Evolutionary conservation across 2,329 filamentous ascomycete species (phyloP).

Genomic region (Talaromyces amestolkiae): DNA sequence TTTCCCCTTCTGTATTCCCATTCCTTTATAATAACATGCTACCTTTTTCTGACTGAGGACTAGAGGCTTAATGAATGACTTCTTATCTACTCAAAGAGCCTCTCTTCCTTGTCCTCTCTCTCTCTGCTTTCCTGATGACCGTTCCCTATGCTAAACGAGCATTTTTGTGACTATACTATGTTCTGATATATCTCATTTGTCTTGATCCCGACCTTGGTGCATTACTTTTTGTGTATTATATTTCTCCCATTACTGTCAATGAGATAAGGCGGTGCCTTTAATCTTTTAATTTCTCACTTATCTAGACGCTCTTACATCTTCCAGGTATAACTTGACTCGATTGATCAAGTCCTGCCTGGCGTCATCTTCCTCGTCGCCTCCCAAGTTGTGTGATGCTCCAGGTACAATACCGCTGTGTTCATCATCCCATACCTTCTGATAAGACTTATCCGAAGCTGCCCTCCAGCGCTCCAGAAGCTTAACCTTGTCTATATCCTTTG

Average conservation of each 20-base stretch:
- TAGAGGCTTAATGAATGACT: neutral
- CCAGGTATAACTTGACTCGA: constrained; percentile 37
- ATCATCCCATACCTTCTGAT: constrained; percentile 45
- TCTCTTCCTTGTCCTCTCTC: neutral
- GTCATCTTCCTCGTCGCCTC: constrained; percentile 48
- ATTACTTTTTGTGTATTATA: constrained; percentile 8
- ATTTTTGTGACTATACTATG: constrained; percentile 2
- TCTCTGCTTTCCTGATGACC: constrained; percentile 1
- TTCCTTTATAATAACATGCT: neutral
- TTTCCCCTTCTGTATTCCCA: neutral
- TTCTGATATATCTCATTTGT: constrained; percentile 16
- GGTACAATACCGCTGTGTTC: constrained; percentile 50
- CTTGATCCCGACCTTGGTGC: neutral
- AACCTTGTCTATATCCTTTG: constrained; percentile 46
- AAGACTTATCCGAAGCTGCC: constrained; percentile 38
- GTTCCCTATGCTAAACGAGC: neutral
- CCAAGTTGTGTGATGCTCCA: constrained; percentile 50
- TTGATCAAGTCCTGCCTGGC: constrained; percentile 35
- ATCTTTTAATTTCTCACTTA: constrained; percentile 20
- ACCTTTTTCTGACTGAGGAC: neutral
- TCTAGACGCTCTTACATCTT: constrained; percentile 25
- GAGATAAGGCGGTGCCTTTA: constrained; percentile 23
- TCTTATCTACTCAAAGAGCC: neutral
- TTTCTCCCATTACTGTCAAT: neutral
- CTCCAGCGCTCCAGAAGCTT: constrained; percentile 45